Evolutionary conservation across 1,284 basidiomycete genomes (phyloP).

Genomic region (Malassezia equina): DNA sequence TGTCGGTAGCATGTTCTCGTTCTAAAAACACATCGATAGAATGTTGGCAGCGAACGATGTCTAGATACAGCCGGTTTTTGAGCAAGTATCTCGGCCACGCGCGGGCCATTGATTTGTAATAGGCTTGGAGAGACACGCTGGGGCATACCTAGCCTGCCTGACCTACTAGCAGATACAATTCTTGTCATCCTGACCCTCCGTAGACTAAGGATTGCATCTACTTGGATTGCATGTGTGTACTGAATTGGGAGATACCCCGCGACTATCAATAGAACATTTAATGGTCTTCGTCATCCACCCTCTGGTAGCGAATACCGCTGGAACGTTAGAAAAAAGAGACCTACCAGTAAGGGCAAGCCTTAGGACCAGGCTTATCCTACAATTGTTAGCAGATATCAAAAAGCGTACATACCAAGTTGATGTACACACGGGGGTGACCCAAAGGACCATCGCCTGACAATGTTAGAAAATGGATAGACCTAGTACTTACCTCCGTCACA

Average conservation of each 20-base stretch:
- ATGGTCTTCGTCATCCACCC: slow-evolving; percentile 4
- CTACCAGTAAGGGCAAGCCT: slow-evolving; percentile 33
- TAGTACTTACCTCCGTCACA: slow-evolving; percentile 61
- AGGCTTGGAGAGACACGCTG: too few species aligned
- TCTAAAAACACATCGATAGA: slow-evolving; percentile 17
- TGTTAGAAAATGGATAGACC: not conserved
- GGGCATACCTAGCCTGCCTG: not conserved
- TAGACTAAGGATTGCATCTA: not conserved
- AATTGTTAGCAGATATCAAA: not conserved
- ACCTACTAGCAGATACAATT: not conserved
- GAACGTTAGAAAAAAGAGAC: not conserved
- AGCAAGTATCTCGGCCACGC: not conserved
- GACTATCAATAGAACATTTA: slow-evolving; percentile 1
- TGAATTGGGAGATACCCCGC: not conserved
- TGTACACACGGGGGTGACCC: slow-evolving; percentile 89
- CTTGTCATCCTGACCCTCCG: not conserved
- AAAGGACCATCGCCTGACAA: slow-evolving; percentile 75
- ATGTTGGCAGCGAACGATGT: not conserved
- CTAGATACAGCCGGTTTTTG: not conserved
- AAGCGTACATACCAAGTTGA: slow-evolving; percentile 58
- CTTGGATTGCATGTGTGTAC: not conserved
- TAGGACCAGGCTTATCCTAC: slow-evolving; percentile 49
- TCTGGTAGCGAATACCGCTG: slow-evolving; percentile 18
- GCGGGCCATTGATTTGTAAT: not conserved
- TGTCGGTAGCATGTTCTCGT: slow-evolving; percentile 37